Evolutionary conservation across 2,329 filamentous ascomycete species (phyloP).

Genomic region (Colletotrichum neosansevieriae): DNA sequence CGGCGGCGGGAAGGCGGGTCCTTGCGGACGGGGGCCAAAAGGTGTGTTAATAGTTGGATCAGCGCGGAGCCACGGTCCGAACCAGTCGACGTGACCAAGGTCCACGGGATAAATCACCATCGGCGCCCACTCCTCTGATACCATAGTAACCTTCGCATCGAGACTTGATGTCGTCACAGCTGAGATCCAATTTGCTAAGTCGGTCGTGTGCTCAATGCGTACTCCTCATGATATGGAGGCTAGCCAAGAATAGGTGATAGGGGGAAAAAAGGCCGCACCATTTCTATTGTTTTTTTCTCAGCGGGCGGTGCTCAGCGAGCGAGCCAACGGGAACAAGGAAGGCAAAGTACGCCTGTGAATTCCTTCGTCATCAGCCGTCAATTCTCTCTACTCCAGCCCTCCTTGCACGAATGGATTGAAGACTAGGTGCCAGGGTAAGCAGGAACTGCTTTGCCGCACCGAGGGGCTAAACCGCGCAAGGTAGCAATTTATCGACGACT

Average conservation of each 20-base stretch:
- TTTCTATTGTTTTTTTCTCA: background rate
- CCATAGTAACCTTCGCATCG: background rate
- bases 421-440: slow-evolving; percentile 10
- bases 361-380: slow-evolving; percentile 20
- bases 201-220: background rate
- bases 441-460: slow-evolving; percentile 10
- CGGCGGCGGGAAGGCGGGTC: slow-evolving; percentile 8
- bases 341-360: slow-evolving; percentile 7
- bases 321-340: slow-evolving; percentile 9
- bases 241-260: slow-evolving; percentile 14
- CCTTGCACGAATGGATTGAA: slow-evolving; percentile 25
- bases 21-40: background rate
- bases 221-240: background rate
- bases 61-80: slow-evolving; percentile 13
- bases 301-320: slow-evolving; percentile 6
- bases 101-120: background rate
- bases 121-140: background rate
- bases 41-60: slow-evolving; percentile 24
- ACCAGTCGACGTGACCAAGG: background rate
- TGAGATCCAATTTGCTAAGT: background rate
- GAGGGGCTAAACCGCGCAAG: slow-evolving; percentile 21
- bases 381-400: slow-evolving; percentile 12
- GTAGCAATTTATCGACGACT: slow-evolving; percentile 1
- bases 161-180: background rate
- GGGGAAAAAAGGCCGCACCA: background rate